Percentiles rank a stretch among this genome's conserved stretches.
Conservation (phyloP, 371 early-diverging fungal genomes). For the Mucor irregularis region DNA sequence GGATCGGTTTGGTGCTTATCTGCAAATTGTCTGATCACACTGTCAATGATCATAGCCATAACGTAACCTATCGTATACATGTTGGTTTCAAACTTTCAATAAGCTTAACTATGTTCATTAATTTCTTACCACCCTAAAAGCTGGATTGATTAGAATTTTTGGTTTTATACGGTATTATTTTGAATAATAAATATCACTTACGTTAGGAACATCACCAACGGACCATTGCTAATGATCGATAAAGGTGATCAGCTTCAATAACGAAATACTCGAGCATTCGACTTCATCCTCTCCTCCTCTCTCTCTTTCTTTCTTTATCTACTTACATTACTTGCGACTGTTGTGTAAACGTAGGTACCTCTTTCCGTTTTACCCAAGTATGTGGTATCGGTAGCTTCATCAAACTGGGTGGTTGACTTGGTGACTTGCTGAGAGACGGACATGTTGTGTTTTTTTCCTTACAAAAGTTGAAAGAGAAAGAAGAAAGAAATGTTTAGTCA, state of each 20-base stretch:
- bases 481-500: no score
- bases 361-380: slow-evolving; percentile 7
- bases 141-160: not conserved
- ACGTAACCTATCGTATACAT: slow-evolving; percentile 34
- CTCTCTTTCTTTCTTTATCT: not conserved
- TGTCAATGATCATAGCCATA: slow-evolving; percentile 30
- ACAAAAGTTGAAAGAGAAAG: no score
- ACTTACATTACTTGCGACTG: slow-evolving; percentile 16
- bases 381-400: slow-evolving; percentile 14
- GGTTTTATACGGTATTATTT: not conserved
- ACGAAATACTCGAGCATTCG: no score
- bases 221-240: slow-evolving; percentile 23
- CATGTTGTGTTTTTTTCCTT: no score
- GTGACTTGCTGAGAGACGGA: no score
- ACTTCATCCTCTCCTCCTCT: not conserved
- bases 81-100: no score
- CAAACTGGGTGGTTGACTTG: slow-evolving; percentile 16
- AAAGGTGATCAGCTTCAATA: not conserved
- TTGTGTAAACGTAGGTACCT: slow-evolving; percentile 6
- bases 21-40: slow-evolving; percentile 34
- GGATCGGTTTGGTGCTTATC: slow-evolving; percentile 39
- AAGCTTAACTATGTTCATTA: no score
- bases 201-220: slow-evolving; percentile 42
- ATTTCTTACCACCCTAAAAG: slow-evolving; percentile 29
- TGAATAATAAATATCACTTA: slow-evolving; percentile 25